These are phyloP conservation scores for Daedaleopsis sinensis DNA, from an alignment of 768 basidiomycete genomes.

Conservation along the genomic window DNA sequence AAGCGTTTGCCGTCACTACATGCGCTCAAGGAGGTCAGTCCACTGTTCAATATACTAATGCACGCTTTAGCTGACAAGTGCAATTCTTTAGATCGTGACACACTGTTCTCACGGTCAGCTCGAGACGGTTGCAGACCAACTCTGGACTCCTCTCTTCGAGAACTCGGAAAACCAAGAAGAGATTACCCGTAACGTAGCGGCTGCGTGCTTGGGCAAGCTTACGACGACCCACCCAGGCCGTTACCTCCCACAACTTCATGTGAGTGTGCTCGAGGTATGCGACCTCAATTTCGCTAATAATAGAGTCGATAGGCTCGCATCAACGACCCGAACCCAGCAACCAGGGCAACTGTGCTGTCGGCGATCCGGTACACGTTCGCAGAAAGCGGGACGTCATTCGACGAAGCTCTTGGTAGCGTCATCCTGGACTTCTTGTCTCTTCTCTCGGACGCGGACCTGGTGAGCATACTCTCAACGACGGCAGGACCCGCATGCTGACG, in stretches of 20 bases:
- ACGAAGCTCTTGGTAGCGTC: slow-evolving; percentile 86
- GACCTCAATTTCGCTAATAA: neutral
- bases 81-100: slow-evolving; percentile 71
- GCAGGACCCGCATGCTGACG: neutral
- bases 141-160: slow-evolving; percentile 93
- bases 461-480: slow-evolving; percentile 40
- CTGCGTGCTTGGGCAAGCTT: slow-evolving; percentile 94
- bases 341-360: slow-evolving; percentile 87
- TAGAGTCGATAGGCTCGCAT: slow-evolving; percentile 56
- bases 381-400: slow-evolving; percentile 82
- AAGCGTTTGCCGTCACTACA: slow-evolving; percentile 87
- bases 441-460: slow-evolving; percentile 87
- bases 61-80: neutral
- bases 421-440: slow-evolving; percentile 91
- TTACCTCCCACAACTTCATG: slow-evolving; percentile 92
- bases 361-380: slow-evolving; percentile 92
- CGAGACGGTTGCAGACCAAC: slow-evolving; percentile 82
- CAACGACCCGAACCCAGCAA: slow-evolving; percentile 64
- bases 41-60: neutral
- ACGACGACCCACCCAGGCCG: slow-evolving; percentile 89
- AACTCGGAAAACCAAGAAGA: slow-evolving; percentile 91
- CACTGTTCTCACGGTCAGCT: slow-evolving; percentile 86
- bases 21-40: slow-evolving; percentile 80
- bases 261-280: slow-evolving; percentile 35
- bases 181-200: slow-evolving; percentile 90